Conservation (phyloP, 768 basidiomycete genomes). For the Boletus patriciae region DNA sequence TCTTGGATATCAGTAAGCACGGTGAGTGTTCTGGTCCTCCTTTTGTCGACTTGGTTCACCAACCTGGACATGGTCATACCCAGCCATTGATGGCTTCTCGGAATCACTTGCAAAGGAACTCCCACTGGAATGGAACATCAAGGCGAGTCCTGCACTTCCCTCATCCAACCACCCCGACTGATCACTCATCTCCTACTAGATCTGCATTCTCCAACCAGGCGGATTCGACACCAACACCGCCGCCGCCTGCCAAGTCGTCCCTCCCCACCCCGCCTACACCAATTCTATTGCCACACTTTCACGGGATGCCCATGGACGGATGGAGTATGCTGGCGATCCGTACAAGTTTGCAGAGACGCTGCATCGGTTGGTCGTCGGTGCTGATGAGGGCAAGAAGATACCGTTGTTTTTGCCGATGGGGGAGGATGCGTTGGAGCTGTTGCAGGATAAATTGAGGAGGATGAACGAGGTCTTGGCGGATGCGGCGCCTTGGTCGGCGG, state of each 20-base stretch:
- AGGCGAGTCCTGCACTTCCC: not conserved
- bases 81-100: conserved; percentile 6
- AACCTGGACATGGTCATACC: not conserved
- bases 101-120: too few species aligned
- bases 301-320: not conserved
- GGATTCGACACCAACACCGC: conserved; percentile 15
- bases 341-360: conserved; percentile 14
- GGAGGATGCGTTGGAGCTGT: conserved; percentile 6
- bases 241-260: not conserved
- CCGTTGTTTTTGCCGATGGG: conserved; percentile 11
- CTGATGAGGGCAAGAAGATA: not conserved
- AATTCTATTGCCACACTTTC: not conserved
- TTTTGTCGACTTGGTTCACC: not conserved
- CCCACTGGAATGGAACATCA: conserved; percentile 19
- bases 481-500: conserved; percentile 3
- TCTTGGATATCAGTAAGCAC: conserved; percentile 8
- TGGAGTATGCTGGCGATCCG: conserved; percentile 10
- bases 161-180: not conserved
- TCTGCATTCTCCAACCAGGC: conserved; percentile 19
- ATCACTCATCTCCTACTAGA: conserved; percentile 1
- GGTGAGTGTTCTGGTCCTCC: not conserved
- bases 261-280: conserved; percentile 9
- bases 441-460: not conserved
- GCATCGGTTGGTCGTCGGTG: not conserved
- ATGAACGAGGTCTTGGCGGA: not conserved